phyloP scores from a whole-genome alignment of 2,329 filamentous ascomycete species.

The Gaeumannomyces tritici region DNA sequence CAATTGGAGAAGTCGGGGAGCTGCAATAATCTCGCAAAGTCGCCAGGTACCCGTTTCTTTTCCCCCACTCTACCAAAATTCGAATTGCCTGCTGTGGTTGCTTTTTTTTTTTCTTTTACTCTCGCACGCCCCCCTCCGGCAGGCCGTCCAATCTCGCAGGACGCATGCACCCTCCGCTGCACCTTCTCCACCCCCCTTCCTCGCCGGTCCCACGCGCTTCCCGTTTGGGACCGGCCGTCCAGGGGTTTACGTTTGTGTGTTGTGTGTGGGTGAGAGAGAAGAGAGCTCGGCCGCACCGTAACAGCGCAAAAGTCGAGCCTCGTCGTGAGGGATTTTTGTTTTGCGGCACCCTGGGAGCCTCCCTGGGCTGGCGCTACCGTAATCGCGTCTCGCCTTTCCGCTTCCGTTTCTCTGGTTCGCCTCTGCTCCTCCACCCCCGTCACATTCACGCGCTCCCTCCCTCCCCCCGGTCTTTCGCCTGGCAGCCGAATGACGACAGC shows the following conservation, averaged over 20 bases:
- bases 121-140: slow-evolving; percentile 8
- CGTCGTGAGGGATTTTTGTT: slow-evolving; percentile 2
- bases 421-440: background rate
- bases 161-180: slow-evolving; percentile 11
- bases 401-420: background rate
- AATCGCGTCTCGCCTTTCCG: background rate
- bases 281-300: background rate
- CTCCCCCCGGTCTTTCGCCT: background rate
- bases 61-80: slow-evolving; percentile 8
- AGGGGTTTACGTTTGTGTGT: too few relatives aligned
- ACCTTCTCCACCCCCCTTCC: slow-evolving; percentile 3
- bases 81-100: background rate
- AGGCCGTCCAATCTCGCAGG: slow-evolving; percentile 12
- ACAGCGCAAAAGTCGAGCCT: background rate
- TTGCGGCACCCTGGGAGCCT: background rate
- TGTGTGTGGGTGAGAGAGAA: too few relatives aligned
- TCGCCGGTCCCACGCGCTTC: background rate
- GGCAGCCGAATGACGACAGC: background rate
- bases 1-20: slow-evolving; percentile 11
- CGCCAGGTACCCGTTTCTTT: slow-evolving; percentile 16
- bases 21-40: slow-evolving; percentile 18
- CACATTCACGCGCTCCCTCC: background rate
- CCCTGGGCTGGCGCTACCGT: background rate
- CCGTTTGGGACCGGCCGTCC: background rate
- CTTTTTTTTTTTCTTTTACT: too few relatives aligned